phyloP scores from a whole-genome alignment of 2,329 filamentous ascomycete genomes.

The Penicillium sp. region DNA sequence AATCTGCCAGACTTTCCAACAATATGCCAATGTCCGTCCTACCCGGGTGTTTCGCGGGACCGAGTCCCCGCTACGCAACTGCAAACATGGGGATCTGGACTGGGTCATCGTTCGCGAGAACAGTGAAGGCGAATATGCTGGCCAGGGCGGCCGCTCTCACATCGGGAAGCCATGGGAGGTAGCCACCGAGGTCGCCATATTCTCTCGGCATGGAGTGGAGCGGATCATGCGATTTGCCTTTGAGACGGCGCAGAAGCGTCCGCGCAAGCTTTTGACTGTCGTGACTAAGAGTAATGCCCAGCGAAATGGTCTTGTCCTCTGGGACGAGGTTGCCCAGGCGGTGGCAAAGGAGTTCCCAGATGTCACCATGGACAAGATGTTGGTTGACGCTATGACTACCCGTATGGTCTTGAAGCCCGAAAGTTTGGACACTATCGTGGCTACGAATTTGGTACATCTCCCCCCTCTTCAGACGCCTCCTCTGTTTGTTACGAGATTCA shows the following conservation, averaged over 20 bases:
- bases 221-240: slow-evolving; percentile 60
- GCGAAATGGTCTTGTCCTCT: slow-evolving; percentile 62
- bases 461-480: too few relatives aligned
- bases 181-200: slow-evolving; percentile 58
- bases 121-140: slow-evolving; percentile 61
- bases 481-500: too few relatives aligned
- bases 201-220: slow-evolving; percentile 55
- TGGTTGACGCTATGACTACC: slow-evolving; percentile 62
- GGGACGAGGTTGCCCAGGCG: slow-evolving; percentile 56
- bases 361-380: slow-evolving; percentile 59
- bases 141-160: slow-evolving; percentile 59
- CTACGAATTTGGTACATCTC: slow-evolving; percentile 48
- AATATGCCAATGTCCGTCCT: slow-evolving; percentile 63
- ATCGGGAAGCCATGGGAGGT: slow-evolving; percentile 53
- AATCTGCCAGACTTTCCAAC: slow-evolving; percentile 61
- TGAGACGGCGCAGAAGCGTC: slow-evolving; percentile 52
- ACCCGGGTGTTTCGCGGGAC: slow-evolving; percentile 58
- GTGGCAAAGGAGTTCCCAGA: slow-evolving; percentile 55
- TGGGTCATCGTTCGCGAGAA: slow-evolving; percentile 65
- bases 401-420: slow-evolving; percentile 58
- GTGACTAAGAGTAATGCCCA: slow-evolving; percentile 63
- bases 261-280: slow-evolving; percentile 54
- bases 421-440: slow-evolving; percentile 57
- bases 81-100: slow-evolving; percentile 54
- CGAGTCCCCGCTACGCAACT: slow-evolving; percentile 51